Conservation (phyloP, 1,284 basidiomycete genomes). For the Fereydounia khargensis region DNA sequence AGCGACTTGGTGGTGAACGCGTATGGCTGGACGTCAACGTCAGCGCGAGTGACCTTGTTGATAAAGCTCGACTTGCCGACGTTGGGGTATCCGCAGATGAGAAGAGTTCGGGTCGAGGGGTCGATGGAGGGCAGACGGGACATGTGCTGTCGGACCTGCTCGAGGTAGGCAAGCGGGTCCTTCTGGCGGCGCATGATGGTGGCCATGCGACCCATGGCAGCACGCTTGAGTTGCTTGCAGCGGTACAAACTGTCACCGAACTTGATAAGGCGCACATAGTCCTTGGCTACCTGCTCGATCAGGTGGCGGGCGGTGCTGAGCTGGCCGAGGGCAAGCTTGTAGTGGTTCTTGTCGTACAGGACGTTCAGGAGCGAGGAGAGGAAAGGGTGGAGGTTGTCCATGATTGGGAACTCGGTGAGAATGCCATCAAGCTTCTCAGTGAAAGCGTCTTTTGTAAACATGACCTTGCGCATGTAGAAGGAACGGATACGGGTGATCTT, state of each 20-base stretch:
- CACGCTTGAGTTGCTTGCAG: conserved; percentile 57
- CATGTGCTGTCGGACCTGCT: conserved; percentile 57
- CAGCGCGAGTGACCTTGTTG: conserved; percentile 56
- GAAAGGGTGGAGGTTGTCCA: conserved; percentile 54
- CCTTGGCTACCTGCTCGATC: conserved; percentile 57
- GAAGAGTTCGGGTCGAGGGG: conserved; percentile 50
- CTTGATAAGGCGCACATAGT: conserved; percentile 56
- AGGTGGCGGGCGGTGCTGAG: conserved; percentile 56
- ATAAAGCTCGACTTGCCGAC: conserved; percentile 57
- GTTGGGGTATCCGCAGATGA: conserved; percentile 57
- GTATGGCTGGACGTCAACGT: conserved; percentile 57
- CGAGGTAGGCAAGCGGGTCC: conserved; percentile 56
- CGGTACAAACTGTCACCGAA: conserved; percentile 56
- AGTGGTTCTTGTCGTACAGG: conserved; percentile 58
- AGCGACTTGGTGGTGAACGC: conserved; percentile 57
- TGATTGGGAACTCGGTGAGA: conserved; percentile 80
- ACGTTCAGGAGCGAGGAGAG: conserved; percentile 56
- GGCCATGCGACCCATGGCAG: conserved; percentile 56
- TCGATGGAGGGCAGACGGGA: conserved; percentile 57
- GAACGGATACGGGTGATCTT: conserved; percentile 89
- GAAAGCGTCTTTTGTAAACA: conserved; percentile 96
- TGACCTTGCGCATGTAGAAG: conserved; percentile 99
- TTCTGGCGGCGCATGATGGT: conserved; percentile 57
- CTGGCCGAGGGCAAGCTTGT: conserved; percentile 57
- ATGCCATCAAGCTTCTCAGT: conserved; percentile 95